phyloP scores from a whole-genome alignment of 225 moss, liverwort and hornwort genomes.

The Climacium dendroides region DNA sequence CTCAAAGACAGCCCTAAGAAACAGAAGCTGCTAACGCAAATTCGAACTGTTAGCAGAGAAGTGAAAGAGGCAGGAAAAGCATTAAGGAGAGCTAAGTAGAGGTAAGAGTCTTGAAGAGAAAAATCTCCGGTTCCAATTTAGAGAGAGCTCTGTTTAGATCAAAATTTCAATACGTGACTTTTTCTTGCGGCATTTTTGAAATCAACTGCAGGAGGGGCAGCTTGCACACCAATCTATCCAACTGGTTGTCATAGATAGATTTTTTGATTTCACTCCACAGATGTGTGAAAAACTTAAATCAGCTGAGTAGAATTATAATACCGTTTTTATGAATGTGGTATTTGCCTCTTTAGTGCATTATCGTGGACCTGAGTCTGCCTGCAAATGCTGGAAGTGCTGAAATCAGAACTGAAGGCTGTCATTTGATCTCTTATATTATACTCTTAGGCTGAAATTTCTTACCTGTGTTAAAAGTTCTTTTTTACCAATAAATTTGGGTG shows the following conservation, averaged over 20 bases:
- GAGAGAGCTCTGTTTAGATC: background rate
- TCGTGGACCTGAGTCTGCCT: background rate
- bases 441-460: background rate
- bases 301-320: background rate
- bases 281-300: background rate
- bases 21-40: slow-evolving; percentile 61
- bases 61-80: slow-evolving; percentile 63
- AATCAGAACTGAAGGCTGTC: background rate
- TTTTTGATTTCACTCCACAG: background rate
- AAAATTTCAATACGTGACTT: background rate
- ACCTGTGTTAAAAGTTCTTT: no score
- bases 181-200: background rate
- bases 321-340: background rate
- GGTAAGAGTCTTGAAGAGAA: background rate
- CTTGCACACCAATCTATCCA: background rate
- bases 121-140: background rate
- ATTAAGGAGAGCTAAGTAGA: slow-evolving; percentile 33
- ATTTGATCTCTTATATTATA: background rate
- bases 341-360: background rate
- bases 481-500: background rate
- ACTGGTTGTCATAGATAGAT: background rate
- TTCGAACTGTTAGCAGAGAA: slow-evolving; percentile 64
- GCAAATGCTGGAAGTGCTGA: background rate
- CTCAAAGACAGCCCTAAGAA: slow-evolving; percentile 71
- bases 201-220: background rate